phyloP scores from a whole-genome alignment of 495 filamentous ascomycete species.

The Aspergillus avenaceus region DNA sequence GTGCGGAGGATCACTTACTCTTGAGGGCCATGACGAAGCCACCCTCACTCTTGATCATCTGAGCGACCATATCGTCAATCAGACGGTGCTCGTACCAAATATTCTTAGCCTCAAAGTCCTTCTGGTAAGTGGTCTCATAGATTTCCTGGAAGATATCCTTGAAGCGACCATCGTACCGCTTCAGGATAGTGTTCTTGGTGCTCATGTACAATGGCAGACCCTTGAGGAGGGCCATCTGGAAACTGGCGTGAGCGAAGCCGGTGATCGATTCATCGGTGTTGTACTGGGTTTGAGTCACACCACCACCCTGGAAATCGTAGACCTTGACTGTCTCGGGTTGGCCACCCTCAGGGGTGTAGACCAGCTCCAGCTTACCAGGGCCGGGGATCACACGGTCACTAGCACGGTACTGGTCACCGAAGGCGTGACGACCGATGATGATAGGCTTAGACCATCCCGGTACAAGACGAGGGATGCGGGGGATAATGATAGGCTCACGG shows the following conservation, averaged over 20 bases:
- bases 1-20: slow-evolving; percentile 53
- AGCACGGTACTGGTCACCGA: slow-evolving; percentile 97
- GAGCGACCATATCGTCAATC: slow-evolving; percentile 99
- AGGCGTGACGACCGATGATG: slow-evolving; percentile 97
- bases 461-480: slow-evolving; percentile 83
- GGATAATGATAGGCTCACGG: slow-evolving; percentile 96
- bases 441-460: slow-evolving; percentile 98
- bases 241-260: slow-evolving; percentile 91
- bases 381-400: slow-evolving; percentile 80
- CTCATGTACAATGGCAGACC: slow-evolving; percentile 91
- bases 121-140: slow-evolving; percentile 82
- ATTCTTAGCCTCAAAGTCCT: slow-evolving; percentile 79
- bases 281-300: slow-evolving; percentile 91
- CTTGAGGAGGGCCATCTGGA: slow-evolving; percentile 90
- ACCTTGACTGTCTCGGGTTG: slow-evolving; percentile 84
- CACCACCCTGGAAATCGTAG: slow-evolving; percentile 83
- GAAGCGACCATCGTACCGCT: slow-evolving; percentile 97
- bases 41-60: slow-evolving; percentile 98
- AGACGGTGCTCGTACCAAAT: slow-evolving; percentile 99
- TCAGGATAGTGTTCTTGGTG: slow-evolving; percentile 99
- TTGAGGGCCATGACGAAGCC: slow-evolving; percentile 97
- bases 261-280: slow-evolving; percentile 94
- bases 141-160: slow-evolving; percentile 99
- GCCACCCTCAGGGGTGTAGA: slow-evolving; percentile 82
- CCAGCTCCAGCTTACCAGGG: slow-evolving; percentile 84